Conservation (phyloP, 805 yeast genomes). For the Candida boidinii region DNA sequence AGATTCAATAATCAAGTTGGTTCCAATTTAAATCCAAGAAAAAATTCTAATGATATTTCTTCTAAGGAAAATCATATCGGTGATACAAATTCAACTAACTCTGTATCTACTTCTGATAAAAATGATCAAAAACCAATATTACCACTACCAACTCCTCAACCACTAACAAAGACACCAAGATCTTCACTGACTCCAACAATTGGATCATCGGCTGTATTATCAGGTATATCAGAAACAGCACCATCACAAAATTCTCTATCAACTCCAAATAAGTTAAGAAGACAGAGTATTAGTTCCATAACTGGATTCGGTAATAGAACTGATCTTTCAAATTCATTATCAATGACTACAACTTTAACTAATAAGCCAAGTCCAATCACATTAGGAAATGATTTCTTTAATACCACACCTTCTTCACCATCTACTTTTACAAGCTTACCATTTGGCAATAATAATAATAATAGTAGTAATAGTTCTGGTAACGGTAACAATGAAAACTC, state of each 20-base stretch:
- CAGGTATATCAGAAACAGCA: not conserved
- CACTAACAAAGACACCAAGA: not conserved
- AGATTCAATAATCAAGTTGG: not conserved
- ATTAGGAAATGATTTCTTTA: constrained; percentile 1
- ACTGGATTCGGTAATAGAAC: not conserved
- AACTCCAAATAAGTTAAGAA: constrained; percentile 1
- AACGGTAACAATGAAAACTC: too few species aligned
- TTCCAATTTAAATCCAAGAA: constrained; percentile 1
- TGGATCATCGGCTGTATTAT: not conserved
- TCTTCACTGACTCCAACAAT: too few species aligned
- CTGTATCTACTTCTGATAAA: not conserved
- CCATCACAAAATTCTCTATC: not conserved
- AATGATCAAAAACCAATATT: too few species aligned
- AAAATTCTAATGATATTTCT: constrained; percentile 3
- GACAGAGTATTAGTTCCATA: constrained; percentile 3
- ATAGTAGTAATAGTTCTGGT: too few species aligned
- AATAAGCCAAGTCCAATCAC: constrained; percentile 6
- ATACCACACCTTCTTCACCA: constrained; percentile 5
- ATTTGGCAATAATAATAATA: too few species aligned
- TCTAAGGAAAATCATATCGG: constrained; percentile 3
- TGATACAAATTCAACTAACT: constrained; percentile 3
- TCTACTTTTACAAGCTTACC: too few species aligned
- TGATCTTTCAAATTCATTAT: constrained; percentile 5
- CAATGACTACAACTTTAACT: constrained; percentile 3
- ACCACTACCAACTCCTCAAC: constrained; percentile 3